phyloP scores from a whole-genome alignment of 2,329 filamentous ascomycete species.

The Sporothrix dimorphospora region DNA sequence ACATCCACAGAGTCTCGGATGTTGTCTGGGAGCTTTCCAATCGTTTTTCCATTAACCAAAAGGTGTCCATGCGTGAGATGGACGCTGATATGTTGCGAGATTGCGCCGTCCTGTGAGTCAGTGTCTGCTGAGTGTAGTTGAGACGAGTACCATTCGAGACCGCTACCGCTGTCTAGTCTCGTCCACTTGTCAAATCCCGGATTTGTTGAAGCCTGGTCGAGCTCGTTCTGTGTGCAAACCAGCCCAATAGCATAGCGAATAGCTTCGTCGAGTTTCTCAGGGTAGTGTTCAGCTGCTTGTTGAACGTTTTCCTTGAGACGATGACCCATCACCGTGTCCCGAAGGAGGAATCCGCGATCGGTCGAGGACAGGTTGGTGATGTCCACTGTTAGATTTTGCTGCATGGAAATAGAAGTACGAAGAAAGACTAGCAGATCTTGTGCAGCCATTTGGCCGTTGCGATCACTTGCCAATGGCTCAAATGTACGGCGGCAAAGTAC shows the following conservation, averaged over 20 bases:
- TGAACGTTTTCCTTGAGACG: not conserved
- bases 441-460: not conserved
- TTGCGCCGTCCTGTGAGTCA: not conserved
- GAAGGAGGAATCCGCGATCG: not conserved
- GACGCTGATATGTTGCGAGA: conserved; percentile 39
- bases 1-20: conserved; percentile 50
- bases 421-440: conserved; percentile 19
- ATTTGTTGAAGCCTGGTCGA: not conserved
- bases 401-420: conserved; percentile 25
- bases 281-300: not conserved
- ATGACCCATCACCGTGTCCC: conserved; percentile 15
- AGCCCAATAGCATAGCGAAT: conserved; percentile 13
- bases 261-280: not conserved
- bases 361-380: not conserved
- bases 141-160: not conserved
- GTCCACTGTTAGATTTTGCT: conserved; percentile 28
- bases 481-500: conserved; percentile 56
- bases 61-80: conserved; percentile 44
- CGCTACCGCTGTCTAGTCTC: not conserved
- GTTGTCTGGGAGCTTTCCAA: conserved; percentile 54
- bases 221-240: too few relatives aligned
- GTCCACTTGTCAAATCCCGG: not conserved
- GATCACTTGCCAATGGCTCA: conserved; percentile 21
- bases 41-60: conserved; percentile 43
- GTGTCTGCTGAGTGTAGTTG: not conserved